Percentiles rank a stretch among this genome's conserved stretches.
Conservation (phyloP, 768 basidiomycete genomes). For the Gloeophyllum trabeum region DNA sequence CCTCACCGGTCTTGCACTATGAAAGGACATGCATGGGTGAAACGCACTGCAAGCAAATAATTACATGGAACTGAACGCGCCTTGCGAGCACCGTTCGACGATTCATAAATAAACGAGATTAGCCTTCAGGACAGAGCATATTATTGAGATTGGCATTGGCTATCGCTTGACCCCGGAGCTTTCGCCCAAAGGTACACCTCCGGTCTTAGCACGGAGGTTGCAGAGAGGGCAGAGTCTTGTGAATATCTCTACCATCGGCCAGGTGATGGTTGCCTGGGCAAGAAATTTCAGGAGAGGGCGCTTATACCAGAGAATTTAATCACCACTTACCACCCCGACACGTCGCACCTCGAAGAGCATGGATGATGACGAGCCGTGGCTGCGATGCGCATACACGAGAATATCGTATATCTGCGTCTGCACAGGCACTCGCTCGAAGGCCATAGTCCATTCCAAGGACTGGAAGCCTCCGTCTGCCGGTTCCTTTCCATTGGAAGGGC, state of each 20-base stretch:
- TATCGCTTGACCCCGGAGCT: too few relatives aligned
- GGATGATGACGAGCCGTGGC: constrained; percentile 38
- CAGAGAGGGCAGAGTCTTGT: constrained; percentile 47
- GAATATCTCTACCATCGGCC: constrained; percentile 68
- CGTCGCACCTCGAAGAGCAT: constrained; percentile 47
- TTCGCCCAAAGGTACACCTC: constrained; percentile 6
- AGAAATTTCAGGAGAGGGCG: not conserved
- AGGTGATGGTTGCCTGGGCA: constrained; percentile 51
- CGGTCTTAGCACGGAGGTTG: constrained; percentile 28
- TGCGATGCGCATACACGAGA: constrained; percentile 52
- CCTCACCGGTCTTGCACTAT: too few relatives aligned
- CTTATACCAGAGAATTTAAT: not conserved
- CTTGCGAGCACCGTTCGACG: too few relatives aligned
- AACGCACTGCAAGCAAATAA: too few relatives aligned
- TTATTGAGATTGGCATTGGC: too few relatives aligned
- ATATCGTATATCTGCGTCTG: constrained; percentile 60
- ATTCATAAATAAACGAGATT: too few relatives aligned
- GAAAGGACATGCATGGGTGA: too few relatives aligned
- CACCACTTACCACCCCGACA: constrained; percentile 44
- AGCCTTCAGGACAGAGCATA: too few relatives aligned
- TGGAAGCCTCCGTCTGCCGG: constrained; percentile 12
- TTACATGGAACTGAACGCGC: too few relatives aligned
- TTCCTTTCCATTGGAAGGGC: constrained; percentile 1
- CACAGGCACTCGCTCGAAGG: constrained; percentile 56
- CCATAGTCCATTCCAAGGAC: constrained; percentile 20